Base-by-base conservation (phyloP, 192 early-diverging fungal species). In the Coemansia sp. region DNA sequence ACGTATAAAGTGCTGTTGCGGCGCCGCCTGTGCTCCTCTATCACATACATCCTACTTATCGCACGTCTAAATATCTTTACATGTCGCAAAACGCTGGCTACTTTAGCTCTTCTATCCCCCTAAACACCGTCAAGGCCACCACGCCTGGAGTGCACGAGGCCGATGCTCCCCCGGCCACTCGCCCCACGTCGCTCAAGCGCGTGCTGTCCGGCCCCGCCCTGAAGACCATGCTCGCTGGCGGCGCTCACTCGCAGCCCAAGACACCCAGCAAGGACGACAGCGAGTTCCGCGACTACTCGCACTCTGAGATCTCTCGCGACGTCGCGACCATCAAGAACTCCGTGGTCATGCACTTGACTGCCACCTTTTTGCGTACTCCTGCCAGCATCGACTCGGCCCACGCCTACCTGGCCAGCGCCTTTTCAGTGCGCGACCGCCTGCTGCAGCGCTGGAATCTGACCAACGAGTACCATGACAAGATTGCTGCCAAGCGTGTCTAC, bases 401-500 rank as follows among this genome's bases (percentile, higher is more conserved):
- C 50, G 90, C 92, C 24, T 98, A 98, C 81, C 91, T 95, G 67
- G 91, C 95, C 27, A 87, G 91, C 18, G 94, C 97, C 40, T 87
- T 93, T 69, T 86, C 88, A 76, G 89, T 94, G 63, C 94, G 95
- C 59, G 97, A 98, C 75, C 88, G 86, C 24, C 86, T 98, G 58
- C 85, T 98, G 62, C 88, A 95, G 65, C 77, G 85, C 36, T 98
- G 97, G 97, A 98, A 98, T 76, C 70, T 84, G 50, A 98, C 97
- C 29, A 94, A 98, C 72, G 92, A 94, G 67, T 77, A 90, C 89
- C 67, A 83, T 69, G 62, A 80, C 81, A 61, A 87, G 64, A 64
- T 80, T 17, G 63, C 90, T 65, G 92, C 91, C 41, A 98, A 98
- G 83, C 90, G 94, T 41, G 88, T 97, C 21, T 98, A 98, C 82